phyloP scores from a whole-genome alignment of 1,284 basidiomycete species.

The Apiotrichum porosum region DNA sequence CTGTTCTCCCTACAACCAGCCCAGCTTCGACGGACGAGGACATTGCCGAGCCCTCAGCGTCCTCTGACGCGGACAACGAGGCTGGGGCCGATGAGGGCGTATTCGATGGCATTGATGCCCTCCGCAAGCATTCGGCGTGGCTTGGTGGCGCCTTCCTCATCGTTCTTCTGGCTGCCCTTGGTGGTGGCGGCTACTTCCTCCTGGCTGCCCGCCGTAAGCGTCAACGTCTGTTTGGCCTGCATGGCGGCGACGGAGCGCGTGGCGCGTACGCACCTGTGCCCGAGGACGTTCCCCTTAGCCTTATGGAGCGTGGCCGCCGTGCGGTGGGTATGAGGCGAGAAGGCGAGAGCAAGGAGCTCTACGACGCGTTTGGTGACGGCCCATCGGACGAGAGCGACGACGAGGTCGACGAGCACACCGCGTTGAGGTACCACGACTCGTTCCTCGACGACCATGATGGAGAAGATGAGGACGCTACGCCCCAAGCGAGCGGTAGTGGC shows the following conservation, averaged over 20 bases:
- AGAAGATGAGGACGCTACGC: constrained; percentile 14
- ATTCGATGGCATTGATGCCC: constrained; percentile 73
- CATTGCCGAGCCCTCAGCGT: no score
- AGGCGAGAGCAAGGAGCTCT: constrained; percentile 63
- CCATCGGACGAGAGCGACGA: constrained; percentile 31
- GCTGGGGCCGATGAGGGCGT: constrained; percentile 66
- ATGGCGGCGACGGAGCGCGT: constrained; percentile 43
- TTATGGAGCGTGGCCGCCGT: constrained; percentile 51
- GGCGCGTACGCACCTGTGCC: constrained; percentile 66
- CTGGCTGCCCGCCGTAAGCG: constrained; percentile 57
- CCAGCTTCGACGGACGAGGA: constrained; percentile 29
- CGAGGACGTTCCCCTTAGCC: constrained; percentile 64
- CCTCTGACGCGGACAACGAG: constrained; percentile 13
- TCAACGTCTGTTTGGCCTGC: constrained; percentile 24
- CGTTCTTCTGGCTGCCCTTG: constrained; percentile 58
- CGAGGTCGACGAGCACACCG: constrained; percentile 30
- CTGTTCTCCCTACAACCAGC: neutral
- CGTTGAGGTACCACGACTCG: constrained; percentile 46
- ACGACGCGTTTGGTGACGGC: constrained; percentile 81
- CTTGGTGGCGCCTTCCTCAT: constrained; percentile 75
- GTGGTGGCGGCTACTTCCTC: constrained; percentile 57
- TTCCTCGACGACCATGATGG: constrained; percentile 48
- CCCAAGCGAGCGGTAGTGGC: constrained; percentile 2
- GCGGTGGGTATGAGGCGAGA: constrained; percentile 41
- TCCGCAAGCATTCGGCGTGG: constrained; percentile 75